Conservation (phyloP, 495 filamentous ascomycete species). For the Penicillium argentinense region DNA sequence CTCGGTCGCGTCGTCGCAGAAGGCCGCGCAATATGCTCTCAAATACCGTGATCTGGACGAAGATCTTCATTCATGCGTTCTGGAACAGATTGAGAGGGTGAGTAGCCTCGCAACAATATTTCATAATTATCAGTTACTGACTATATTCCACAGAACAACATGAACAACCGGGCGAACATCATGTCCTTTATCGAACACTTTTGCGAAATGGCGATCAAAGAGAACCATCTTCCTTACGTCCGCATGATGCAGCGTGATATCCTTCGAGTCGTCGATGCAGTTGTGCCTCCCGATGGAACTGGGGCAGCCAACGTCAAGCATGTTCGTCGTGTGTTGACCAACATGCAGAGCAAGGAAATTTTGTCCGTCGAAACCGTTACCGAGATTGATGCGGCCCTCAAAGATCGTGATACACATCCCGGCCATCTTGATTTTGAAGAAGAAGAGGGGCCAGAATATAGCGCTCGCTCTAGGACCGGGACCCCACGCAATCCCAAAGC, state of each 20-base stretch:
- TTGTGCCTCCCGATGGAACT: slow-evolving; percentile 78
- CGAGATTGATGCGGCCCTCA: slow-evolving; percentile 78
- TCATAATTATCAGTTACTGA: slow-evolving; percentile 1
- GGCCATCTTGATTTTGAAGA: slow-evolving; percentile 41
- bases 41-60: slow-evolving; percentile 91
- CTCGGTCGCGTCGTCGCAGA: slow-evolving; percentile 80
- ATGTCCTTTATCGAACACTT: slow-evolving; percentile 98
- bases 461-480: slow-evolving; percentile 26
- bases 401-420: slow-evolving; percentile 62
- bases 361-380: slow-evolving; percentile 64
- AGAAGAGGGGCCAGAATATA: slow-evolving; percentile 30
- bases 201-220: slow-evolving; percentile 78
- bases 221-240: slow-evolving; percentile 73
- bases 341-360: slow-evolving; percentile 65
- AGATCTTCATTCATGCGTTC: slow-evolving; percentile 93
- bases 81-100: slow-evolving; percentile 90
- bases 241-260: slow-evolving; percentile 96
- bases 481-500: slow-evolving; percentile 33
- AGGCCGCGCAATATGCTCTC: slow-evolving; percentile 92
- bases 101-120: slow-evolving; percentile 12
- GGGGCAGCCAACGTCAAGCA: slow-evolving; percentile 95
- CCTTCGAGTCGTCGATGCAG: slow-evolving; percentile 78
- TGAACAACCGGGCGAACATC: slow-evolving; percentile 97
- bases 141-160: slow-evolving; percentile 62
- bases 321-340: slow-evolving; percentile 74